Evolutionary conservation across 768 basidiomycete species (phyloP).

Genomic region (Pleurotus citrinopileatus): DNA sequence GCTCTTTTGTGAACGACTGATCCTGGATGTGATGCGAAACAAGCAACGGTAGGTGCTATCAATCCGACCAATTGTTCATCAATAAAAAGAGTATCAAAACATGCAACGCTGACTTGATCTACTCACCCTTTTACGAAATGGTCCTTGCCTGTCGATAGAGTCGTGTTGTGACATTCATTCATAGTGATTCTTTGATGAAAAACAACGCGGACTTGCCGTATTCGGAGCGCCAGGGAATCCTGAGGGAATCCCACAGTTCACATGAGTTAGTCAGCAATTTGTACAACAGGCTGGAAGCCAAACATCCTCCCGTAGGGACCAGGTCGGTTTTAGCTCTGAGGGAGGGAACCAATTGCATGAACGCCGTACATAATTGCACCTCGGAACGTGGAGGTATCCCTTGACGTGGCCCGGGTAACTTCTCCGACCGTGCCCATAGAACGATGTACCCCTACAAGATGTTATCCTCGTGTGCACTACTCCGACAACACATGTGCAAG

Average conservation of each 20-base stretch:
- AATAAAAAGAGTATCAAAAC: conserved; percentile 6
- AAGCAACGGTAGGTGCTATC: too few species aligned
- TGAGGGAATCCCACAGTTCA: conserved; percentile 1
- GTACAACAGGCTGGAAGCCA: not conserved
- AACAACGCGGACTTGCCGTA: too few species aligned
- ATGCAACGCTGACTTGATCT: not conserved
- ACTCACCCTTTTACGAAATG: not conserved
- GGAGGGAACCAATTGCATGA: not conserved
- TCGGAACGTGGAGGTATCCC: conserved; percentile 5
- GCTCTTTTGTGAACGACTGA: too few species aligned
- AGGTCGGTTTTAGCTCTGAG: conserved; percentile 1
- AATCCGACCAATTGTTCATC: not conserved
- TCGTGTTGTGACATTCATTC: too few species aligned
- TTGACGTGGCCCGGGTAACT: conserved; percentile 5
- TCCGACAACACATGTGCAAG: conserved; percentile 5
- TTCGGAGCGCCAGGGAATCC: too few species aligned
- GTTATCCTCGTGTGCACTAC: conserved; percentile 5
- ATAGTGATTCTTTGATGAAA: not conserved
- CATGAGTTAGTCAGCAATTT: not conserved
- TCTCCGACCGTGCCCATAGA: not conserved
- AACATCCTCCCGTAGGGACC: not conserved
- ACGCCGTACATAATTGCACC: conserved; percentile 1
- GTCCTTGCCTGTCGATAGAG: too few species aligned
- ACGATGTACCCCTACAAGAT: conserved; percentile 8
- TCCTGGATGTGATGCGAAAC: too few species aligned